A percentile compares a stretch with the other conserved stretches of the same genome.
phyloP scores from a whole-genome alignment of 73 alveolate species.

The Tetrahymena malaccensis region DNA sequence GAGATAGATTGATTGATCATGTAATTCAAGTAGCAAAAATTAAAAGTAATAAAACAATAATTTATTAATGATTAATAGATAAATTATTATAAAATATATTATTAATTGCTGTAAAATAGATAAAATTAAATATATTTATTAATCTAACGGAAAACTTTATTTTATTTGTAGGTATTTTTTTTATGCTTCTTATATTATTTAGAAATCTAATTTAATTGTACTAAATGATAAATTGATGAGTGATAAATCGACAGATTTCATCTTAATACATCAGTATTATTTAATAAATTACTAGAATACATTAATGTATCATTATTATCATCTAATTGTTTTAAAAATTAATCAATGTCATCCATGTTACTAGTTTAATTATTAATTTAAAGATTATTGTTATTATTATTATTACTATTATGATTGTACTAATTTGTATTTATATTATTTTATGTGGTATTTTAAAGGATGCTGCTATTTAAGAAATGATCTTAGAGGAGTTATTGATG shows the following conservation, averaged over 20 bases:
- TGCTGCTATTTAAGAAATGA: background rate
- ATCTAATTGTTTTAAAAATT: background rate
- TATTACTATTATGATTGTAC: background rate
- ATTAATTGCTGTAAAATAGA: background rate
- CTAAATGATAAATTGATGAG: no score
- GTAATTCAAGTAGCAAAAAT: no score
- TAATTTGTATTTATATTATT: background rate
- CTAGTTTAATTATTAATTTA: background rate
- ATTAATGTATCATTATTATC: background rate
- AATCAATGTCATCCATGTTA: background rate
- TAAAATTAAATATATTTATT: no score
- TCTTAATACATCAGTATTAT: background rate
- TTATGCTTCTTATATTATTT: no score
- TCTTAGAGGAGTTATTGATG: background rate
- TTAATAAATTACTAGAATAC: background rate
- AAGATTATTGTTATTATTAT: background rate
- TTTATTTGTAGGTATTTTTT: background rate
- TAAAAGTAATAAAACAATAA: no score
- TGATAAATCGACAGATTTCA: background rate
- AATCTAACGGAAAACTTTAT: background rate
- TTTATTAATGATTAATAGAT: no score
- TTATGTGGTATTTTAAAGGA: background rate
- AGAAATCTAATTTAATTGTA: background rate
- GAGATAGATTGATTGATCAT: no score
- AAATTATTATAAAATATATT: no score